Percentiles rank a stretch among this genome's conserved stretches.
Conservation (phyloP, 148 eudicot genomes). For the Rhododendron griersonianum region DNA sequence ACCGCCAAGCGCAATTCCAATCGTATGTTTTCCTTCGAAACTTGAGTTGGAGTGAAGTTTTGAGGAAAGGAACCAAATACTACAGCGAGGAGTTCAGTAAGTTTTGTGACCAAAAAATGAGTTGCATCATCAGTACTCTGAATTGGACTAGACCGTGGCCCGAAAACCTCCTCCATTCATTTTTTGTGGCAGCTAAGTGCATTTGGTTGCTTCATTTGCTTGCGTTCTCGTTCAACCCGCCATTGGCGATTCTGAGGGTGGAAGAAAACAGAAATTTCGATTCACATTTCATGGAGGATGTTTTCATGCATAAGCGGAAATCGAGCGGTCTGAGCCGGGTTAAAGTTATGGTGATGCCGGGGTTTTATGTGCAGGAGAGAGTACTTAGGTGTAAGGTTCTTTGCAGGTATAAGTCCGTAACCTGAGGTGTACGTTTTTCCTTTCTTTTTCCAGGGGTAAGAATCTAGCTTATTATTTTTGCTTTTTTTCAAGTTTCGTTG, state of each 20-base stretch:
- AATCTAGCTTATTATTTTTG: neutral
- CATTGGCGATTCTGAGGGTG: conserved; percentile 68
- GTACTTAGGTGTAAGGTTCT: conserved; percentile 86
- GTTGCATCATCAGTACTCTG: conserved; percentile 47
- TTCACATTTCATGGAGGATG: conserved; percentile 75
- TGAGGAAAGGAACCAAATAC: conserved; percentile 80
- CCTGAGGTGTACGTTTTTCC: neutral
- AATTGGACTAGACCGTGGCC: conserved; percentile 89
- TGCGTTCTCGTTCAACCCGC: conserved; percentile 71
- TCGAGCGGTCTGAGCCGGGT: conserved; percentile 48
- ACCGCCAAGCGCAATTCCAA: conserved; percentile 57
- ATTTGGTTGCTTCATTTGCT: conserved; percentile 91
- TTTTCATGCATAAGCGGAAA: conserved; percentile 56
- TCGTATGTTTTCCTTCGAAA: conserved; percentile 67
- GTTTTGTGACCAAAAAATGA: conserved; percentile 95
- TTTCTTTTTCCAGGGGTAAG: neutral
- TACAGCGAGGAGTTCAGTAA: conserved; percentile 87
- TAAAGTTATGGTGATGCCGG: conserved; percentile 95
- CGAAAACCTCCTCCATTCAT: conserved; percentile 78
- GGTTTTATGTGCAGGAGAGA: conserved; percentile 83
- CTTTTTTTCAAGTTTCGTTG: neutral
- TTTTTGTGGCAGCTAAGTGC: conserved; percentile 90
- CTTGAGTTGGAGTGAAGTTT: conserved; percentile 89
- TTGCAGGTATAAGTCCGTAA: conserved; percentile 67
- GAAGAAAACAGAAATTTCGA: conserved; percentile 69